Evolutionary conservation across 176 grass and related monocot species (phyloP).

Genomic region (Carex myosuroides): DNA sequence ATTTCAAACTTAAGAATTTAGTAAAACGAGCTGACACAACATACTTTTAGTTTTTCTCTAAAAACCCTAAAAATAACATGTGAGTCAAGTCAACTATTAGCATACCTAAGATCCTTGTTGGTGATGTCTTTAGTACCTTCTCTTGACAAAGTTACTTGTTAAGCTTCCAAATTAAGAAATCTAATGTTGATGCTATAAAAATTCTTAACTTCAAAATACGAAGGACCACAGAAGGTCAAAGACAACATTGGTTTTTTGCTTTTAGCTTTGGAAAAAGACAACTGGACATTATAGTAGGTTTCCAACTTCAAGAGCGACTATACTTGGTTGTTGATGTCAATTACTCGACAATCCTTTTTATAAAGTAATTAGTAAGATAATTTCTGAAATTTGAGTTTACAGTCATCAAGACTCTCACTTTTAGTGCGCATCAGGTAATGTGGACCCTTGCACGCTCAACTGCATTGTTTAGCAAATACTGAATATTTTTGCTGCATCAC

Average conservation of each 20-base stretch:
- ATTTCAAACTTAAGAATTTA: neutral
- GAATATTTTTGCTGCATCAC: neutral
- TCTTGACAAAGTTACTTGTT: neutral
- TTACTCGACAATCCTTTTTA: neutral
- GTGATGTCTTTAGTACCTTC: neutral
- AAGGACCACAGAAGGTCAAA: neutral
- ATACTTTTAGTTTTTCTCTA: neutral
- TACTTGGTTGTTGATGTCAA: neutral
- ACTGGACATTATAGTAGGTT: neutral
- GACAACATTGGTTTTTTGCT: neutral
- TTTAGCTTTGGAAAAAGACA: neutral
- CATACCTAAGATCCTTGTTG: neutral
- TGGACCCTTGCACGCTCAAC: neutral
- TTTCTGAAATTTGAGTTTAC: neutral
- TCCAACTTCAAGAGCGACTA: neutral
- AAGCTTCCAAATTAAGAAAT: neutral
- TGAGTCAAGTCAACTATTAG: neutral
- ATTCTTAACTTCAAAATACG: neutral
- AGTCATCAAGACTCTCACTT: neutral
- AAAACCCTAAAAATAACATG: neutral
- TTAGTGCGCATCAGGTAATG: neutral
- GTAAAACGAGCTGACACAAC: neutral
- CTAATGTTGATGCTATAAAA: neutral
- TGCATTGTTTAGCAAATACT: neutral
- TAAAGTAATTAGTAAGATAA: neutral